Percentiles rank a stretch among this genome's conserved stretches.
Conservation (phyloP, 495 filamentous ascomycete species). For the Trichoderma gamsii region DNA sequence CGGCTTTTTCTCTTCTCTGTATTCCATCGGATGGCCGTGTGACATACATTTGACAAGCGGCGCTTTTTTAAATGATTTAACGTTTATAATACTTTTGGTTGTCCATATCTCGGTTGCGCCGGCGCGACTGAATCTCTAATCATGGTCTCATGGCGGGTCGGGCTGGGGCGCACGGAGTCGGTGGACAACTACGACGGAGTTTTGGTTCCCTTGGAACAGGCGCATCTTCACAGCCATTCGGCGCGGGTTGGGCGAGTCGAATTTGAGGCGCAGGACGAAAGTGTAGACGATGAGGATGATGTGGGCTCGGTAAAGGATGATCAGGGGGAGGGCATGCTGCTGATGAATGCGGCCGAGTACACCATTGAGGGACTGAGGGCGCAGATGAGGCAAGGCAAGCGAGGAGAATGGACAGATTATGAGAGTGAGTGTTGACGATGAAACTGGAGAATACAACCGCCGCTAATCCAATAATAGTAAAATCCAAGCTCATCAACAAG, state of each 20-base stretch:
- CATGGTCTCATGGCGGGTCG: not conserved
- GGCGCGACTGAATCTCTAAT: not conserved
- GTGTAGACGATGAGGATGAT: slow-evolving; percentile 22
- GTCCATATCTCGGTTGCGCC: not conserved
- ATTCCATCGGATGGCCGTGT: not conserved
- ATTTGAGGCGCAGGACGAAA: slow-evolving; percentile 26
- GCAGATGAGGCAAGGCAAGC: slow-evolving; percentile 38
- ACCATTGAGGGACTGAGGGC: slow-evolving; percentile 44
- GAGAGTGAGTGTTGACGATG: slow-evolving; percentile 36
- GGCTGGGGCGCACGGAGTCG: slow-evolving; percentile 29
- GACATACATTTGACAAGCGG: not conserved
- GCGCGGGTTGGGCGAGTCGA: slow-evolving; percentile 30
- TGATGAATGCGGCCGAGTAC: slow-evolving; percentile 41
- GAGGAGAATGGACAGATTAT: slow-evolving; percentile 36
- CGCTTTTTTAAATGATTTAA: not conserved
- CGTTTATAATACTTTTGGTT: not conserved
- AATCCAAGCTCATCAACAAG: slow-evolving; percentile 60
- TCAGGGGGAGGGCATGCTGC: slow-evolving; percentile 32
- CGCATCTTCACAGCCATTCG: slow-evolving; percentile 43
- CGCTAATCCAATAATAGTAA: slow-evolving; percentile 37
- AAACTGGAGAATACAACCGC: not conserved
- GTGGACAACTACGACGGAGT: slow-evolving; percentile 39
- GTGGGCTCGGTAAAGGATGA: slow-evolving; percentile 25
- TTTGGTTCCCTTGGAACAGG: slow-evolving; percentile 42
- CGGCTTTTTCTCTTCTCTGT: slow-evolving; percentile 2